phyloP scores from a whole-genome alignment of 768 basidiomycete genomes.

The Amanita jacksonii region DNA sequence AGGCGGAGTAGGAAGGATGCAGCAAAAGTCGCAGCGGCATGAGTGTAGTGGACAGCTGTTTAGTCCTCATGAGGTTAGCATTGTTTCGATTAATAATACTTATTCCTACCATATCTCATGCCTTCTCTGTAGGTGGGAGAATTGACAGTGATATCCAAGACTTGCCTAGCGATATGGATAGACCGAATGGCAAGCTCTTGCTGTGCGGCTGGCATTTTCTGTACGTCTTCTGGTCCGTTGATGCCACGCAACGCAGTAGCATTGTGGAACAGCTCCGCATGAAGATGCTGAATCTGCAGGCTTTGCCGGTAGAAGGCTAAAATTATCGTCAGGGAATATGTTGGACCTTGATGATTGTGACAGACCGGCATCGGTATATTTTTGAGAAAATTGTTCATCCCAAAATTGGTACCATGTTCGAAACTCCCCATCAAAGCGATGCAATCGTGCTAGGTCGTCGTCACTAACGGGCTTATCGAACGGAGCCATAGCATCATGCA shows the following conservation, averaged over 20 bases:
- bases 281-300: slow-evolving; percentile 78
- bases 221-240: slow-evolving; percentile 77
- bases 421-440: slow-evolving; percentile 70
- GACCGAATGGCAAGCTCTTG: slow-evolving; percentile 73
- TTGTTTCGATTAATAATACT: not conserved
- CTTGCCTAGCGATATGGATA: slow-evolving; percentile 72
- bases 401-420: slow-evolving; percentile 73
- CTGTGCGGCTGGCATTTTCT: slow-evolving; percentile 73
- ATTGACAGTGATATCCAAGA: slow-evolving; percentile 78
- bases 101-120: slow-evolving; percentile 73
- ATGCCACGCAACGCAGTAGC: slow-evolving; percentile 79
- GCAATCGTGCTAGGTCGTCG: slow-evolving; percentile 61
- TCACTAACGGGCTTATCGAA: slow-evolving; percentile 67
- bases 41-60: slow-evolving; percentile 80
- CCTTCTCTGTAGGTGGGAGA: slow-evolving; percentile 82
- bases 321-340: not conserved
- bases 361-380: slow-evolving; percentile 75
- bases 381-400: slow-evolving; percentile 72
- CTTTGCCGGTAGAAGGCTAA: slow-evolving; percentile 83
- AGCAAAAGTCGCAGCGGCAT: slow-evolving; percentile 89
- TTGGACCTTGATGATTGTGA: not conserved
- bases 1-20: slow-evolving; percentile 85
- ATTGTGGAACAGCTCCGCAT: slow-evolving; percentile 79
- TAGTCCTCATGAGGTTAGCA: slow-evolving; percentile 3
- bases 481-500: slow-evolving; percentile 76